These are phyloP conservation scores for Talaromyces sp. DNA, from an alignment of 2,329 filamentous ascomycete species.

Conservation along the genomic window DNA sequence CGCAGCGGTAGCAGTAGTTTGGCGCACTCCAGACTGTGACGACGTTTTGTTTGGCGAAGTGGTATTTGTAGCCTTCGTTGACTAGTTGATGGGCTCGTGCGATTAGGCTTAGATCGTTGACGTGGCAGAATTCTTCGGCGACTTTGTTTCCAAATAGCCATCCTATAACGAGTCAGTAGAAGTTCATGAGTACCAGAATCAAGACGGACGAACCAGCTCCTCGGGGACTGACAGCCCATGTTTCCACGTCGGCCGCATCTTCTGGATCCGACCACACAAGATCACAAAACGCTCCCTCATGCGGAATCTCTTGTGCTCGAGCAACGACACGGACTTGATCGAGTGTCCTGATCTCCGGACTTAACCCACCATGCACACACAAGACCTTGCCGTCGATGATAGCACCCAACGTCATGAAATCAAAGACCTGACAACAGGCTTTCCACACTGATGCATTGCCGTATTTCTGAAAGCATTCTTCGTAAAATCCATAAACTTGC, in stretches of 20 bases:
- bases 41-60: conserved; percentile 91
- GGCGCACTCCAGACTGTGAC: conserved; percentile 78
- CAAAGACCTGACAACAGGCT: conserved; percentile 74
- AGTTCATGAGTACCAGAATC: background rate
- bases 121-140: conserved; percentile 73
- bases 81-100: conserved; percentile 73
- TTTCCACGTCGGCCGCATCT: conserved; percentile 67
- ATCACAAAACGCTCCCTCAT: conserved; percentile 75
- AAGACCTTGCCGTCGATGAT: conserved; percentile 73
- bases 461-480: conserved; percentile 74
- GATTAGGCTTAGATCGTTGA: conserved; percentile 70
- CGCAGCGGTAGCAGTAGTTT: conserved; percentile 97
- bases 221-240: conserved; percentile 67
- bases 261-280: conserved; percentile 75
- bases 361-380: conserved; percentile 70
- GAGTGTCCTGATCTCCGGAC: conserved; percentile 70
- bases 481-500: conserved; percentile 76
- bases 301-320: conserved; percentile 71
- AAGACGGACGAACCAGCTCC: conserved; percentile 58
- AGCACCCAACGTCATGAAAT: conserved; percentile 71
- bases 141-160: conserved; percentile 71
- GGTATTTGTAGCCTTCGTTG: conserved; percentile 83
- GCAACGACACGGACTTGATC: conserved; percentile 74
- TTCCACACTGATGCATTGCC: conserved; percentile 78
- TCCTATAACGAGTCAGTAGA: conserved; percentile 25